A percentile compares a stretch with the other conserved stretches of the same genome.
Conservation (phyloP, 2,329 filamentous ascomycete genomes). For the Fusarium staphyleae region DNA sequence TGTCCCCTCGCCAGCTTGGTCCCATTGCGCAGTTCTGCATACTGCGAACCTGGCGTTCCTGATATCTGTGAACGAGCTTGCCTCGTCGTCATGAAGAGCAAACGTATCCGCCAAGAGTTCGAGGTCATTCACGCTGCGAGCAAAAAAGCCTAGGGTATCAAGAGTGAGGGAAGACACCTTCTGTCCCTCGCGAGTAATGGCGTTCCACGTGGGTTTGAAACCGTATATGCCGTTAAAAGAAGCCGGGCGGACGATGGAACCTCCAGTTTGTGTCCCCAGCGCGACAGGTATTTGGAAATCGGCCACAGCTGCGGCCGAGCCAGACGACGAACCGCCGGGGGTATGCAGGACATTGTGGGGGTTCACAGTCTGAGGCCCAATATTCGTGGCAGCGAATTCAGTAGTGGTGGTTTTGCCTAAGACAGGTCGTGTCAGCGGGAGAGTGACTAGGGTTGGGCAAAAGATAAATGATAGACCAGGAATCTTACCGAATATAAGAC, state of each 20-base stretch:
- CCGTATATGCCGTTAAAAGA: slow-evolving; percentile 71
- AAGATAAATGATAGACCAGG: too few species aligned
- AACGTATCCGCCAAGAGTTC: slow-evolving; percentile 63
- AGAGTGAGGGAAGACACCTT: slow-evolving; percentile 65
- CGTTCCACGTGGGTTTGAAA: slow-evolving; percentile 71
- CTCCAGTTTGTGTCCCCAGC: slow-evolving; percentile 71
- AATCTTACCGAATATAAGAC: slow-evolving; percentile 55
- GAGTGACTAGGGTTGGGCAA: slow-evolving; percentile 57
- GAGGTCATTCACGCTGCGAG: slow-evolving; percentile 64
- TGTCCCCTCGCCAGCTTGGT: slow-evolving; percentile 54
- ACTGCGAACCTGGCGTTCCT: slow-evolving; percentile 61
- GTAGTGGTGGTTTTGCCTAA: slow-evolving; percentile 51
- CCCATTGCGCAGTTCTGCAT: slow-evolving; percentile 61
- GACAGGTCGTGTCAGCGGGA: slow-evolving; percentile 52
- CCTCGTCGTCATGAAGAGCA: slow-evolving; percentile 58
- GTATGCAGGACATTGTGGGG: slow-evolving; percentile 68
- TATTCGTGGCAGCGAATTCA: slow-evolving; percentile 62
- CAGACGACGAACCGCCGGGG: slow-evolving; percentile 71
- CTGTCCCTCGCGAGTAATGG: slow-evolving; percentile 67
- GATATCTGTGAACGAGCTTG: slow-evolving; percentile 45
- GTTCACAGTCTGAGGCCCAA: slow-evolving; percentile 61
- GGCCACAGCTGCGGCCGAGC: slow-evolving; percentile 70
- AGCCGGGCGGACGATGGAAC: slow-evolving; percentile 68
- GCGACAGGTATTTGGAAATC: slow-evolving; percentile 68
- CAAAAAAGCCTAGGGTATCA: slow-evolving; percentile 69